phyloP scores from a whole-genome alignment of 352 stramenopile genomes.

The Phytophthora sojae region DNA sequence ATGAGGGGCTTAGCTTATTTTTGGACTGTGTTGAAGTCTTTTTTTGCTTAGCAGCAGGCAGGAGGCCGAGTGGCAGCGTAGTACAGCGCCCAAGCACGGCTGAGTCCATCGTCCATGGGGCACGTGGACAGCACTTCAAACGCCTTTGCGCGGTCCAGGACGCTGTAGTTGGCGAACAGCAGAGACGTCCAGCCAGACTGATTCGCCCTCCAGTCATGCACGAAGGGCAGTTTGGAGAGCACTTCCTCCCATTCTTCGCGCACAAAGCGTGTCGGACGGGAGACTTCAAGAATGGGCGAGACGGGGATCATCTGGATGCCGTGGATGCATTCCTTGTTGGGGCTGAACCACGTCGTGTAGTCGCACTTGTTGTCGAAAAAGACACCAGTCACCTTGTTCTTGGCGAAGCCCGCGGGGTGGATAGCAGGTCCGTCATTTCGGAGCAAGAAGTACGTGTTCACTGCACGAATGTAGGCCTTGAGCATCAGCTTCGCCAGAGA shows the following conservation, averaged over 20 bases:
- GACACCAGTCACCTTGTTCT: constrained; percentile 77
- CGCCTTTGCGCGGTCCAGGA: constrained; percentile 46
- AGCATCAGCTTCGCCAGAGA: constrained; percentile 62
- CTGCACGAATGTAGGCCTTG: constrained; percentile 61
- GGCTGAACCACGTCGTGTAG: constrained; percentile 80
- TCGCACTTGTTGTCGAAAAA: constrained; percentile 85
- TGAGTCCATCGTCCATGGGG: constrained; percentile 78
- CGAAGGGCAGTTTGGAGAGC: constrained; percentile 56
- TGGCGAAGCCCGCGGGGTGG: constrained; percentile 57
- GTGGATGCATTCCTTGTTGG: constrained; percentile 79
- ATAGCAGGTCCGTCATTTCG: constrained; percentile 45
- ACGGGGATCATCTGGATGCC: constrained; percentile 82
- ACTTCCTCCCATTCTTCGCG: constrained; percentile 73
- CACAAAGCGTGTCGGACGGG: constrained; percentile 52
- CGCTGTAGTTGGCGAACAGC: constrained; percentile 67
- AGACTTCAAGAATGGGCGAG: constrained; percentile 57
- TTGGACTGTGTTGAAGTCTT: background rate
- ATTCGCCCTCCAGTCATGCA: constrained; percentile 57
- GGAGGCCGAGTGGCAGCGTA: constrained; percentile 51
- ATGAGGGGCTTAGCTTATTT: background rate
- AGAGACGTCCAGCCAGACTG: constrained; percentile 67
- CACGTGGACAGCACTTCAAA: constrained; percentile 49
- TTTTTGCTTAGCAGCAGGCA: constrained; percentile 25
- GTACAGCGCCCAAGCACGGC: constrained; percentile 72
- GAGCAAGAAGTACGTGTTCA: constrained; percentile 78